Conservation (phyloP, 345 rosid species). For the Salix dunnii region DNA sequence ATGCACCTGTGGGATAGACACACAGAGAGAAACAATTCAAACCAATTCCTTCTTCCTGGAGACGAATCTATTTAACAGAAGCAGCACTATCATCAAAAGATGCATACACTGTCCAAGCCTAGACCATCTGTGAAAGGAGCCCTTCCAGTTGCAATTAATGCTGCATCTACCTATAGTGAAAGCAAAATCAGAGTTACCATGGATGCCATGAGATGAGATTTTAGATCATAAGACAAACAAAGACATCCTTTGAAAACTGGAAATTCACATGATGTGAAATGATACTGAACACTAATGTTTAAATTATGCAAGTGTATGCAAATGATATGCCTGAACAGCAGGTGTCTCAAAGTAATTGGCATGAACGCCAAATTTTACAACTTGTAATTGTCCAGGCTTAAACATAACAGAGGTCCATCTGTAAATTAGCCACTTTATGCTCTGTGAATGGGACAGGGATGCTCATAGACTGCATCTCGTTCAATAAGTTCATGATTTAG, state of each 20-base stretch:
- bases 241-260: neutral
- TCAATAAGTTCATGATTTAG: neutral
- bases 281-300: neutral
- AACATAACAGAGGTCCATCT: neutral
- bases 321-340: neutral
- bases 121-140: constrained; percentile 98
- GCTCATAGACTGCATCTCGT: neutral
- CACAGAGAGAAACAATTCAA: neutral
- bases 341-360: neutral
- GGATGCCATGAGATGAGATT: neutral
- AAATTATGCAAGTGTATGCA: neutral
- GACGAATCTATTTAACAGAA: neutral
- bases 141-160: constrained; percentile 97
- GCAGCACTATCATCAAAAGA: constrained; percentile 11
- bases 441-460: neutral
- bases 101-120: constrained; percentile 83
- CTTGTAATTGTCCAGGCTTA: neutral
- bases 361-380: neutral
- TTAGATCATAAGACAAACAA: neutral
- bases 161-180: constrained; percentile 79
- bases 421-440: neutral
- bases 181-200: constrained; percentile 11
- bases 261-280: neutral
- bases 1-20: constrained; percentile 49
- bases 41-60: neutral